Base-by-base conservation (phyloP, 306 rosid genomes). In the Quercus parvula region DNA sequence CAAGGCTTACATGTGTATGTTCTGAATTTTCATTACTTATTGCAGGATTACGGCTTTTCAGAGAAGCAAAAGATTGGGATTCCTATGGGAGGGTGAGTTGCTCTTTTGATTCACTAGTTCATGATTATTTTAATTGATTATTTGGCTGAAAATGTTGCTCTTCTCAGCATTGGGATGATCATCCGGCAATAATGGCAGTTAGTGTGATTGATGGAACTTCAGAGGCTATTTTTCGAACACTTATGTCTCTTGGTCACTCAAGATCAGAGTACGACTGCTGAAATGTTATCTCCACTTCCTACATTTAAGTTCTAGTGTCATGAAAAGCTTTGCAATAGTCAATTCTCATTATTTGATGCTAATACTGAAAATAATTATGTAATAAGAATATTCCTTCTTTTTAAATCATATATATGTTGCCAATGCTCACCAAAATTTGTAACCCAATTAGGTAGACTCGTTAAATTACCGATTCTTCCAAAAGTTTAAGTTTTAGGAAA, bases 131-230 rank as follows among this genome's bases (percentile, higher is more conserved):
- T 71, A 46, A 28, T 61, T 75, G 28, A 25, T 78, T 66, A 18
- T 44, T 79, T 30, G 28, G 51, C 64, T 80, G 63, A 71, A 75
- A 55, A 31, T 52, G 27, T 75, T 71, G 15, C 30, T 49, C 20
- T 79, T 73, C 70, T 88, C 85, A 92, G 96, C 91, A 89, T 55
- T 91, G 96, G 97, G 93, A 86, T 81, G 97, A 94, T 69, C 90
- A 92, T 68, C 92, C 92, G 8, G 97, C 98, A 38, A 86, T 91
- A 83, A 94, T 94, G 98, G 98, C 97, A 71, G 93, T 94, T 75
- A 96, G 98, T 78, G 85, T 88, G 64, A 82, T 94, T 82, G 91
- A 88, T 83, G 97, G 91, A 82, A 82, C 92, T 83, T 92, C 98
- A 5, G 98, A 92, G 84, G 93, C 86, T n/a, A 85, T 94, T 82